Evolutionary conservation across 208 protist genomes (phyloP), one percentile per base, ranked within the genome.

Genomic region (Leishmania guyanensis): DNA sequence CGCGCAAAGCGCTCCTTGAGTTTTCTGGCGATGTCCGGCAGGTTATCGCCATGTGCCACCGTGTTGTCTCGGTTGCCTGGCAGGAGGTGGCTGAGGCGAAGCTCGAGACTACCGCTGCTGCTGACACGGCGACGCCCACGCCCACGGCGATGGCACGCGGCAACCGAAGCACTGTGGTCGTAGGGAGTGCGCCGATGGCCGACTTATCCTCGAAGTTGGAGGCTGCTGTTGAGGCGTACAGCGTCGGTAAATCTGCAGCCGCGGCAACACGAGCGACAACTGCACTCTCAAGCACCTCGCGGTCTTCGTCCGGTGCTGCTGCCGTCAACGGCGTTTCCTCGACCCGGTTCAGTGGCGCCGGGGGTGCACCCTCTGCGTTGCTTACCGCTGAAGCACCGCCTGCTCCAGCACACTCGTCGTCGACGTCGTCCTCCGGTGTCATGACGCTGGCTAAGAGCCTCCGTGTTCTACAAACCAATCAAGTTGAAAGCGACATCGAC

Each of bases 21-120:
- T 90, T 85, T 81, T 89, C 90, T 22, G 89, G 92, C 26, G 92
- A 96, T 80, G 92, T 93, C 36, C 85, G 92, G 54, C 90, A 96
- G 80, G 88, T 96, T 4, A 86, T 87, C 56, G 86, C 83, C 36
- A 94, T 96, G 91, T 91, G 88, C 71, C 88, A 91, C 16, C 91
- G 90, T 51, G 86, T 94, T 1, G 81, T 93, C 51, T 84, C 88
- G 51, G 88, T 85, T 1, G 91, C 90, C 5, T 85, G 81, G 72
- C 56, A 90, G 64, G 89, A 90, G 77, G 79, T 83, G 71, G 29
- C 64, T 20, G 82, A 84, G 75, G 68, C 79, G 29, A 75, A 62
- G 39, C 20, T n/a, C 9, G 29, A 75, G 53, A 65, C 65, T 5
- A 26, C 43, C 8, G 74, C 46, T 16, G 74, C 64, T 4, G 53